Percentiles rank a stretch among this genome's conserved stretches.
Evolutionary conservation across 176 grass and related monocot species (phyloP).

Genomic region (Alloteropsis semialata): DNA sequence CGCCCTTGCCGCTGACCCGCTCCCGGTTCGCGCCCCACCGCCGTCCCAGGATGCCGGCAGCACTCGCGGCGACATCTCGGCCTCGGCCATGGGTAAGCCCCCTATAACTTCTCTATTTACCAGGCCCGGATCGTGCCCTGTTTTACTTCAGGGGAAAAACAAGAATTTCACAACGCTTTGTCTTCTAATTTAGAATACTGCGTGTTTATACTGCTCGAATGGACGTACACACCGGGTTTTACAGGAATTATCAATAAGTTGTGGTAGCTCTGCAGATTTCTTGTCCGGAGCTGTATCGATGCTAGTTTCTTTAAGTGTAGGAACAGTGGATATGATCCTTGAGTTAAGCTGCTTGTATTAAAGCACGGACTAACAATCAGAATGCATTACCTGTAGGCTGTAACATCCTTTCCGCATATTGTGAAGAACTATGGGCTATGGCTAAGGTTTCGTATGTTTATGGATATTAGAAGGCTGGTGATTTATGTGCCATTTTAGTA

Average conservation of each 20-base stretch:
- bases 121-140: neutral
- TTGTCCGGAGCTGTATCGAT: neutral
- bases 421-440: neutral
- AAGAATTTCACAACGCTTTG: neutral
- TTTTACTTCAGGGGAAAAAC: neutral
- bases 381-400: too few relatives aligned
- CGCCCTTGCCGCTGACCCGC: slow-evolving; percentile 69
- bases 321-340: neutral
- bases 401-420: too few relatives aligned
- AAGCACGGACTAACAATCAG: neutral
- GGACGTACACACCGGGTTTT: neutral
- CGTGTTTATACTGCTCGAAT: neutral
- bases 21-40: slow-evolving; percentile 50
- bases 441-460: neutral
- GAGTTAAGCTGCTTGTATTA: neutral
- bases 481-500: neutral
- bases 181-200: neutral
- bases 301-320: neutral
- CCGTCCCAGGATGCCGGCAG: slow-evolving; percentile 38
- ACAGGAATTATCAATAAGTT: neutral
- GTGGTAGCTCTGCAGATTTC: neutral
- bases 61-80: slow-evolving; percentile 21
- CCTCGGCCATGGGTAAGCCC: slow-evolving; percentile 44
- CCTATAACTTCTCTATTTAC: neutral
- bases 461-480: neutral